Evolutionary conservation across 495 filamentous ascomycete species (phyloP).

Genomic region (Xylona heveae): DNA sequence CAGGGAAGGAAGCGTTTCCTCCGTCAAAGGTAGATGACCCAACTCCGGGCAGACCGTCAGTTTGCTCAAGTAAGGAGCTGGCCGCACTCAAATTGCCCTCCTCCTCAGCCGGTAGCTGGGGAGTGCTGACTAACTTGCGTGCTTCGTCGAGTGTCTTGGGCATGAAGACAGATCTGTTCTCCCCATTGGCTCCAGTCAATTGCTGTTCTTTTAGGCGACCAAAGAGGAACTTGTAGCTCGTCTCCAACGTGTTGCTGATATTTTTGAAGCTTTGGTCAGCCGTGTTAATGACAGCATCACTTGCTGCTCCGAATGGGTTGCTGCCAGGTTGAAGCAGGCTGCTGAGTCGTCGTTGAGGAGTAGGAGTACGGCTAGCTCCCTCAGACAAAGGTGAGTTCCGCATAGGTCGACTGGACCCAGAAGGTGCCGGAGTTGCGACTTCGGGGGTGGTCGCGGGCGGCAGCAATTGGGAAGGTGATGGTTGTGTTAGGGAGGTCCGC

Average conservation of each 20-base stretch:
- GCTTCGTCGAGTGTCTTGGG: constrained; percentile 88
- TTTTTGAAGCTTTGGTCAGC: constrained; percentile 83
- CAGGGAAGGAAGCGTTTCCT: no score
- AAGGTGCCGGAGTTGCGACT: neutral
- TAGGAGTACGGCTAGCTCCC: neutral
- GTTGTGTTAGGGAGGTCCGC: neutral
- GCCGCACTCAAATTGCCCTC: constrained; percentile 21
- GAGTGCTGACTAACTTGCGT: constrained; percentile 58
- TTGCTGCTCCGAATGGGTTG: constrained; percentile 57
- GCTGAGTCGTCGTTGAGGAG: constrained; percentile 41
- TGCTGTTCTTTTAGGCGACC: constrained; percentile 61
- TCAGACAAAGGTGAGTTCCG: neutral
- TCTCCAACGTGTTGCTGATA: constrained; percentile 68
- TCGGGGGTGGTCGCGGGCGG: neutral
- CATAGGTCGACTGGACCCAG: neutral
- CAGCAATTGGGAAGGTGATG: no score
- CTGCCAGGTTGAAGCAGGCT: constrained; percentile 68
- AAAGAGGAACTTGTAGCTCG: constrained; percentile 83
- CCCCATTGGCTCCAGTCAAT: constrained; percentile 18
- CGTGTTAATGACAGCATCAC: constrained; percentile 62
- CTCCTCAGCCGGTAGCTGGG: constrained; percentile 32
- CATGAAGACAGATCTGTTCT: constrained; percentile 25
- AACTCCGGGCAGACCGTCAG: no score
- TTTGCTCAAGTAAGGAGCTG: constrained; percentile 16
- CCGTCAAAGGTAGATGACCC: no score